A percentile compares a stretch with the other conserved stretches of the same genome.
Conservation (phyloP, 805 yeast species). For the Candida succiphila region DNA sequence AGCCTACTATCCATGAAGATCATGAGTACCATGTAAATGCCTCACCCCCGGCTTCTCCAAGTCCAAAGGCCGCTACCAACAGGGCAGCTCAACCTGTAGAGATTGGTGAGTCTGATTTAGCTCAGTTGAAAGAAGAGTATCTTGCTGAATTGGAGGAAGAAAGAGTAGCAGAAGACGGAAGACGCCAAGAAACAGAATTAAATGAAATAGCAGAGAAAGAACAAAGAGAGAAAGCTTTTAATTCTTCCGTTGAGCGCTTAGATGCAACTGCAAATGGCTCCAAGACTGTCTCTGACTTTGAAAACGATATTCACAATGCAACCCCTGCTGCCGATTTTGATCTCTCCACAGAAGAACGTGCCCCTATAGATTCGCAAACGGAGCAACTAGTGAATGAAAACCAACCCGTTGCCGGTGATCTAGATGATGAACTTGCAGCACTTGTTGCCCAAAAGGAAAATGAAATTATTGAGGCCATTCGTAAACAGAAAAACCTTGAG, state of each 20-base stretch:
- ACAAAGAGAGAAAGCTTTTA: conserved; percentile 18
- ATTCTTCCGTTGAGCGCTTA: background rate
- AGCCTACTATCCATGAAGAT: conserved; percentile 15
- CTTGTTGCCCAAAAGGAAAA: conserved; percentile 15
- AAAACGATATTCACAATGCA: no score
- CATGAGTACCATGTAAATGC: conserved; percentile 3
- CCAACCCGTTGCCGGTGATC: no score
- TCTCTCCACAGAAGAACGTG: no score
- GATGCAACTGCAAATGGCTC: no score
- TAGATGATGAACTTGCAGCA: conserved; percentile 15
- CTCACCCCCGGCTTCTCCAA: background rate
- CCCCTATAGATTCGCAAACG: no score
- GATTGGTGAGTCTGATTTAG: conserved; percentile 10
- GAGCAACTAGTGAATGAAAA: no score
- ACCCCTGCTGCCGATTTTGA: no score
- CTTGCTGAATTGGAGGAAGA: conserved; percentile 19
- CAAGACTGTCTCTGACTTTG: no score
- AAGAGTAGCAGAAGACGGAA: conserved; percentile 20
- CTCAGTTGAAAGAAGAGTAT: conserved; percentile 14
- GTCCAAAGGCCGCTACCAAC: background rate
- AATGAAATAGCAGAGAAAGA: conserved; percentile 28
- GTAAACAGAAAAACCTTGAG: conserved; percentile 11
- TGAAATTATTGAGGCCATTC: conserved; percentile 16
- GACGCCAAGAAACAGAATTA: conserved; percentile 27
- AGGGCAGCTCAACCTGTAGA: no score